Conservation (phyloP, 352 stramenopile species). For the Phytophthora aleatoria region DNA sequence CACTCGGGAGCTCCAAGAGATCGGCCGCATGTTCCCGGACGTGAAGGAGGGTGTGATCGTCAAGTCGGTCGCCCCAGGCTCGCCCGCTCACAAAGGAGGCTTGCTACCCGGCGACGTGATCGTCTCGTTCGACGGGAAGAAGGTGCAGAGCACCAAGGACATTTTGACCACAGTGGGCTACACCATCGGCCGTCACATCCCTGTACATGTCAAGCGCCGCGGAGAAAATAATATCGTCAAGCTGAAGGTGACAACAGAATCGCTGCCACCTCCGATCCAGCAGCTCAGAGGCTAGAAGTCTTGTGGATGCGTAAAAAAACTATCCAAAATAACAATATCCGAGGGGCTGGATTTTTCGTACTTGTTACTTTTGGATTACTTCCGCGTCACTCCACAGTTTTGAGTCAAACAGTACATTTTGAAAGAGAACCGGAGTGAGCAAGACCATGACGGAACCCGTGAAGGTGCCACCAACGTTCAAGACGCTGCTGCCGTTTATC, state of each 20-base stretch:
- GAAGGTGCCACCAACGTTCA: conserved; percentile 94
- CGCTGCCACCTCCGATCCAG: conserved; percentile 48
- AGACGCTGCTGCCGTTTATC: conserved; percentile 94
- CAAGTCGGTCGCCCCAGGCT: conserved; percentile 77
- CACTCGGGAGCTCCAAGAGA: conserved; percentile 62
- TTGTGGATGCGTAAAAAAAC: background rate
- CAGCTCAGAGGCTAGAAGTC: conserved; percentile 10
- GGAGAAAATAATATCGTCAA: conserved; percentile 50
- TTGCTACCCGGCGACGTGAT: conserved; percentile 80
- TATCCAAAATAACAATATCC: no score
- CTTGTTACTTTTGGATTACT: no score
- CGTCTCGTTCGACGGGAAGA: conserved; percentile 74
- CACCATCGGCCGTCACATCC: conserved; percentile 70
- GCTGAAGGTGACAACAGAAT: conserved; percentile 67
- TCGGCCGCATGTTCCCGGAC: conserved; percentile 71
- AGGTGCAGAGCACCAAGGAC: conserved; percentile 76
- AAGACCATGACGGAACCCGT: conserved; percentile 53
- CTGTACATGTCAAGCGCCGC: conserved; percentile 66
- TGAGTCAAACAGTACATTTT: conserved; percentile 2
- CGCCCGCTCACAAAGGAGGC: conserved; percentile 79
- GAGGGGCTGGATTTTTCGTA: no score
- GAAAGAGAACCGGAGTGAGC: background rate
- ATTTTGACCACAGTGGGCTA: conserved; percentile 75
- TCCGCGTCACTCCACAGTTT: background rate
- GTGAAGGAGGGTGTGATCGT: conserved; percentile 85